Evolutionary conservation across 371 early-diverging fungal genomes (phyloP), one percentile per base, ranked within the genome.

Genomic region (Mortierella sp.): DNA sequence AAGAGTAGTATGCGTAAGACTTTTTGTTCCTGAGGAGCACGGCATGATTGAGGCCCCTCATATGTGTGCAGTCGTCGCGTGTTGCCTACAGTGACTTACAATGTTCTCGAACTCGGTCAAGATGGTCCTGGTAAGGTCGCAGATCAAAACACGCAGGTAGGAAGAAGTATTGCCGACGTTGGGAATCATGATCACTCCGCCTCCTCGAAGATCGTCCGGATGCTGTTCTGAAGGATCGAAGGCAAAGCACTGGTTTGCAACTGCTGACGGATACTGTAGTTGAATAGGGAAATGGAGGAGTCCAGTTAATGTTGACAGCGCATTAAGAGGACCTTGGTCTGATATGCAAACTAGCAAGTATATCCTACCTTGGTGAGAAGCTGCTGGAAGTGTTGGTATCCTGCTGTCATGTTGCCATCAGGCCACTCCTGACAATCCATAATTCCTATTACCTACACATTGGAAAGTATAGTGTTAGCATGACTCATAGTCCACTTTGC

Each of bases 401-500:
- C 94, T 84, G 95, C 92, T 18, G 88, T 86, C 49, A 97, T 82
- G 79, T 92, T 90, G 56, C 89, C 89, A 56, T 91, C 90, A 51
- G 92, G 89, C 92, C 92, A 94, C 79, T 95, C 95, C 81, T 92
- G 91, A 83, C 97, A 96, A 81, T 96, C 93, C 94, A 95, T 94
- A 63, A 96, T 95, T 63, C 96, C 96, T 88, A 96, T 93, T 32
- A 96, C 95, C 96, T 94, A 80, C 16, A 29, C 32, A 18, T 29
- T 60, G 18, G 43, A 73, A 63, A 60, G 24, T 44, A 75, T 43
- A 32, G n/a, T 71, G 32, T 49, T 43, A 70, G 55, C 2, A 65
- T 65, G 8, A 29, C 35, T 29, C 29, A 63, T 35, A 63, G 35
- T 16, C 32, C 35, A 32, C 35, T 21, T 65, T 18, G 6, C 35